phyloP scores from a whole-genome alignment of 805 yeast genomes.

The Tanozyma kutaoensis region DNA sequence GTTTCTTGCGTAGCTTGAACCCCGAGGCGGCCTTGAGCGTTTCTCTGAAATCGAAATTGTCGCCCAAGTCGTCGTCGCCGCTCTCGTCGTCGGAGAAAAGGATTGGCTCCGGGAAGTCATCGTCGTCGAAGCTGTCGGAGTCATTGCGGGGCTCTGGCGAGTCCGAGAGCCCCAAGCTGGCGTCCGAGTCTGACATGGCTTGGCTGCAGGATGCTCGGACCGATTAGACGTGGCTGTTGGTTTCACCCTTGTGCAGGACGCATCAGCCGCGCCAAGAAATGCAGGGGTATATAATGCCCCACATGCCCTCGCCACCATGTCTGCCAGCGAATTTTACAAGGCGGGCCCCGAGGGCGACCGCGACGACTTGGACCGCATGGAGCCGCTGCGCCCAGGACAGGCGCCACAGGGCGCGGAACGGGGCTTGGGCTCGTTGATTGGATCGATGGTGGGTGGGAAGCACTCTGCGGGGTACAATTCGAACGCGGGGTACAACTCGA shows the following conservation, averaged over 20 bases:
- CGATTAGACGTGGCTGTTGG: too few species aligned
- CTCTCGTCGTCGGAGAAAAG: slow-evolving; percentile 12
- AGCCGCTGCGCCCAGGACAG: too few species aligned
- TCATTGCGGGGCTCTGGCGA: too few species aligned
- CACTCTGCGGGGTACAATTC: neutral
- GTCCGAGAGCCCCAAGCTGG: too few species aligned
- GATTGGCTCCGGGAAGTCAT: slow-evolving; percentile 8
- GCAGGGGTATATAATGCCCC: too few species aligned
- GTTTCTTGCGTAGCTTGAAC: slow-evolving; percentile 32
- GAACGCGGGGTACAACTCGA: too few species aligned
- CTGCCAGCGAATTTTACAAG: neutral
- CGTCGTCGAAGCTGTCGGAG: slow-evolving; percentile 2
- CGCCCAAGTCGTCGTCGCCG: slow-evolving; percentile 25
- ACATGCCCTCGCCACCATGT: neutral
- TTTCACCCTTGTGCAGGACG: too few species aligned
- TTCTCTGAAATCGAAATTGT: slow-evolving; percentile 39
- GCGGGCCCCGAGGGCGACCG: slow-evolving; percentile 1
- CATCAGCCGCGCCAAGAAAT: too few species aligned
- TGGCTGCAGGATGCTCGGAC: too few species aligned
- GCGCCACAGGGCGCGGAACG: too few species aligned
- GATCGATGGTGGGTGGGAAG: neutral
- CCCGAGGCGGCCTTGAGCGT: slow-evolving; percentile 58
- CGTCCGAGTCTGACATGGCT: too few species aligned
- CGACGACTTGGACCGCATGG: too few species aligned
- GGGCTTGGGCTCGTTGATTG: neutral